Evolutionary conservation across 345 rosid species (phyloP).

Genomic region (Trapa bicornis): DNA sequence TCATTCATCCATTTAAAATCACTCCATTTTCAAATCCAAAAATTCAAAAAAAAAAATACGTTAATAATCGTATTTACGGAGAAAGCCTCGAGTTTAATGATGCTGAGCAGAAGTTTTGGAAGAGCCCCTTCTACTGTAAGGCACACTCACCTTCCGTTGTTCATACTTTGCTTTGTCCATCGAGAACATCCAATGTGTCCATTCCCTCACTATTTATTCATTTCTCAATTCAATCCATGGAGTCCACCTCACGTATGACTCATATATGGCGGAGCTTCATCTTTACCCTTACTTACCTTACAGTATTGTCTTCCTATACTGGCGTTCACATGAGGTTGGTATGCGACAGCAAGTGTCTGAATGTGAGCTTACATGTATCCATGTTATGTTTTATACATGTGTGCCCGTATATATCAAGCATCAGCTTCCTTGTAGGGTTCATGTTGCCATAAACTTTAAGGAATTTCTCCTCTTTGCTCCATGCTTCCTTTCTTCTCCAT

Average conservation of each 20-base stretch:
- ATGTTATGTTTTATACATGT: not conserved
- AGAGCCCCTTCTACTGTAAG: not conserved
- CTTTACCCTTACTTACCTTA: not conserved
- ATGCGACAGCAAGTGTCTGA: no score
- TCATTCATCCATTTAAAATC: no score
- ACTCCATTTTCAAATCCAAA: no score
- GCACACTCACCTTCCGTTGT: not conserved
- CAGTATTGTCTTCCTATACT: not conserved
- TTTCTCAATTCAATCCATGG: slow-evolving; percentile 1
- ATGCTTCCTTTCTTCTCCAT: slow-evolving; percentile 5
- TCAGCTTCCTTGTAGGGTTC: not conserved
- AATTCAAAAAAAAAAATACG: no score
- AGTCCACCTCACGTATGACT: not conserved
- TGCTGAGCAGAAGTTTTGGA: no score
- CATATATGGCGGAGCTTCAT: no score
- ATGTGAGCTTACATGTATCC: not conserved
- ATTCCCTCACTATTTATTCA: slow-evolving; percentile 18
- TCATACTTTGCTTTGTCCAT: slow-evolving; percentile 30
- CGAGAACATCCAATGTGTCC: slow-evolving; percentile 26
- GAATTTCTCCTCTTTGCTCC: not conserved
- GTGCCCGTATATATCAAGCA: not conserved
- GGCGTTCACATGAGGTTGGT: no score
- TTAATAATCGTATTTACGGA: no score
- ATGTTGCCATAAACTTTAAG: not conserved
- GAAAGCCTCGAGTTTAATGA: no score